phyloP scores from a whole-genome alignment of 306 rosid genomes.

The Lotus japonicus region DNA sequence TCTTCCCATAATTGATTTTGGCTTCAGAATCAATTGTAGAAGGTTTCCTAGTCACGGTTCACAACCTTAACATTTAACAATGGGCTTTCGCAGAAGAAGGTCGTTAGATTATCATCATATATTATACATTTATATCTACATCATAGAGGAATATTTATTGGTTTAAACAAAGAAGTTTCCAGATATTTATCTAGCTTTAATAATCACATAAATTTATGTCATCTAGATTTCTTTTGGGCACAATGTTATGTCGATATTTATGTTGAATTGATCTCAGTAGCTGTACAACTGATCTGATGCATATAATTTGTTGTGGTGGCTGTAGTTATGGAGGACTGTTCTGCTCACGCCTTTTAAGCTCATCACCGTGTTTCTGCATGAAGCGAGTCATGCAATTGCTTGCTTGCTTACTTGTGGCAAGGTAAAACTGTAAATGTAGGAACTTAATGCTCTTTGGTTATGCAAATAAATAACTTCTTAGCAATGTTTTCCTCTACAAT shows the following conservation, averaged over 20 bases:
- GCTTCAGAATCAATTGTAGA: background rate
- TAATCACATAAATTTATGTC: background rate
- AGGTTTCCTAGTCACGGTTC: background rate
- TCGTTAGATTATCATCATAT: constrained; percentile 4
- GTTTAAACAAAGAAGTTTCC: constrained; percentile 7
- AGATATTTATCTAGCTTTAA: background rate
- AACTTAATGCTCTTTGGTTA: constrained; percentile 17
- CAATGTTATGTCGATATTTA: background rate
- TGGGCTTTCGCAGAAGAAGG: background rate
- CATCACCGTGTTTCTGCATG: constrained; percentile 91
- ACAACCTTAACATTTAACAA: background rate
- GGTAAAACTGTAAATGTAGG: constrained; percentile 32
- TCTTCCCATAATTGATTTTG: no score
- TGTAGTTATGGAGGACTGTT: constrained; percentile 86
- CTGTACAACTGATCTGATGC: constrained; percentile 17
- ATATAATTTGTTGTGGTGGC: constrained; percentile 29
- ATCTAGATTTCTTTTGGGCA: background rate
- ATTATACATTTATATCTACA: background rate
- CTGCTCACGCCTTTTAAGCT: constrained; percentile 91
- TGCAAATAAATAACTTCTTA: background rate
- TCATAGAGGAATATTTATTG: background rate
- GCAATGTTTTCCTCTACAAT: background rate
- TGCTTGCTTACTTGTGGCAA: constrained; percentile 92
- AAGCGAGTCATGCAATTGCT: constrained; percentile 92
- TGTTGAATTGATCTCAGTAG: constrained; percentile 7